Evolutionary conservation across 2,329 filamentous ascomycete genomes (phyloP).

Genomic region (Fusarium siculi): DNA sequence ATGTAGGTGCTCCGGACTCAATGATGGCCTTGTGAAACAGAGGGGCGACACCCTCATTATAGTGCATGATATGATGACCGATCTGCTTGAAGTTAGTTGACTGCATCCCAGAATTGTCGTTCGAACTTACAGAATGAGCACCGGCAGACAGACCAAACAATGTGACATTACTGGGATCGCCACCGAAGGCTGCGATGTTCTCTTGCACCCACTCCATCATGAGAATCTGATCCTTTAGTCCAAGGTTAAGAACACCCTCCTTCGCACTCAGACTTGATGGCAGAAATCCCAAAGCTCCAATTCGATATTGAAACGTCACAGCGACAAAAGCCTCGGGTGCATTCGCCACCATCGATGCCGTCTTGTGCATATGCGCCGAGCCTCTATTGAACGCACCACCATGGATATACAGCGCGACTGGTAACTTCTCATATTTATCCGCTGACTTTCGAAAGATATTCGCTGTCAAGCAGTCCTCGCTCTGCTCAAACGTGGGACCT

Average conservation of each 20-base stretch:
- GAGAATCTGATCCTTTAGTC: slow-evolving; percentile 62
- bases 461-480: slow-evolving; percentile 65
- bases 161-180: slow-evolving; percentile 59
- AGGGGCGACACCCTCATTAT: slow-evolving; percentile 53
- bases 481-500: slow-evolving; percentile 44
- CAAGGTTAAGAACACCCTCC: slow-evolving; percentile 65
- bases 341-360: slow-evolving; percentile 70
- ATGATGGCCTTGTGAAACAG: slow-evolving; percentile 65
- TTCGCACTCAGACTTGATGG: slow-evolving; percentile 60
- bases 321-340: slow-evolving; percentile 60
- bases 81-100: slow-evolving; percentile 55
- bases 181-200: slow-evolving; percentile 64
- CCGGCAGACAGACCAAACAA: slow-evolving; percentile 55
- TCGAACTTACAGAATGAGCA: slow-evolving; percentile 57
- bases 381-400: slow-evolving; percentile 59
- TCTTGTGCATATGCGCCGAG: slow-evolving; percentile 64
- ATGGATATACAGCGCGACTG: slow-evolving; percentile 68
- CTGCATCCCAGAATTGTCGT: accelerated
- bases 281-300: slow-evolving; percentile 71
- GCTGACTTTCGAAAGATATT: slow-evolving; percentile 61
- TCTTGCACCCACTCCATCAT: slow-evolving; percentile 65
- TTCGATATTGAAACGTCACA: slow-evolving; percentile 62
- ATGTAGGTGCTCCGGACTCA: slow-evolving; percentile 65
- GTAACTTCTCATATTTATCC: slow-evolving; percentile 39
- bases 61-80: slow-evolving; percentile 72